phyloP scores from a whole-genome alignment of 306 rosid genomes.

The Benincasa hispida region DNA sequence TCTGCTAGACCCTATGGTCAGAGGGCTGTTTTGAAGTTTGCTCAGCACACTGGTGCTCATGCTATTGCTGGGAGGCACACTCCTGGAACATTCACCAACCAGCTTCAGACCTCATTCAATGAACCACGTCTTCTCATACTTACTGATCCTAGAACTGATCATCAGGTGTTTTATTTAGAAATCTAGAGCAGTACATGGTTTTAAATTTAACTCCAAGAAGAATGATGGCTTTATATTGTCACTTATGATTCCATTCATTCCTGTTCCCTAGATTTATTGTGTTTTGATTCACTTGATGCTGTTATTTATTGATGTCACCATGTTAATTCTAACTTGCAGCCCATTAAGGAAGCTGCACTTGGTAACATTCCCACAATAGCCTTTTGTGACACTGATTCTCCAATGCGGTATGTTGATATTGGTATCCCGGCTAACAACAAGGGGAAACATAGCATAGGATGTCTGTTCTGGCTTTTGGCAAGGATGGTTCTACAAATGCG shows the following conservation, averaged over 20 bases:
- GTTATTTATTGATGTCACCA: neutral
- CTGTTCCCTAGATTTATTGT: neutral
- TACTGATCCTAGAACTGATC: slow-evolving; percentile 90
- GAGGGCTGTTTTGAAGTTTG: slow-evolving; percentile 84
- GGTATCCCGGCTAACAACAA: slow-evolving; percentile 92
- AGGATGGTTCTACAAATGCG: slow-evolving; percentile 94
- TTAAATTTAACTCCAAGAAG: neutral
- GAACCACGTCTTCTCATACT: slow-evolving; percentile 89
- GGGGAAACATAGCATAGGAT: slow-evolving; percentile 87
- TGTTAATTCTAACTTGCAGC: slow-evolving; percentile 31
- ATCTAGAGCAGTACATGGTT: neutral
- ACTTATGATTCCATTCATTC: neutral
- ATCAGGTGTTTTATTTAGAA: slow-evolving; percentile 40
- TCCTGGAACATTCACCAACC: slow-evolving; percentile 83
- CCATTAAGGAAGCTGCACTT: slow-evolving; percentile 88
- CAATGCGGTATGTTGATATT: slow-evolving; percentile 78
- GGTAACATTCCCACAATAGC: slow-evolving; percentile 91
- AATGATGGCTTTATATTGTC: neutral
- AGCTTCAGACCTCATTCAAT: slow-evolving; percentile 69
- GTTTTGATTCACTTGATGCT: neutral
- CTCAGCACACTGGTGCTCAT: slow-evolving; percentile 77
- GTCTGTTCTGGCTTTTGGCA: slow-evolving; percentile 76
- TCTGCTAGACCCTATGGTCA: slow-evolving; percentile 93
- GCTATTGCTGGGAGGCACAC: slow-evolving; percentile 97
- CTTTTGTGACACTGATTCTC: slow-evolving; percentile 84